Percentiles rank a stretch among this genome's conserved stretches.
phyloP scores from a whole-genome alignment of 805 yeast genomes.

The Metschnikowia dekortorum region DNA sequence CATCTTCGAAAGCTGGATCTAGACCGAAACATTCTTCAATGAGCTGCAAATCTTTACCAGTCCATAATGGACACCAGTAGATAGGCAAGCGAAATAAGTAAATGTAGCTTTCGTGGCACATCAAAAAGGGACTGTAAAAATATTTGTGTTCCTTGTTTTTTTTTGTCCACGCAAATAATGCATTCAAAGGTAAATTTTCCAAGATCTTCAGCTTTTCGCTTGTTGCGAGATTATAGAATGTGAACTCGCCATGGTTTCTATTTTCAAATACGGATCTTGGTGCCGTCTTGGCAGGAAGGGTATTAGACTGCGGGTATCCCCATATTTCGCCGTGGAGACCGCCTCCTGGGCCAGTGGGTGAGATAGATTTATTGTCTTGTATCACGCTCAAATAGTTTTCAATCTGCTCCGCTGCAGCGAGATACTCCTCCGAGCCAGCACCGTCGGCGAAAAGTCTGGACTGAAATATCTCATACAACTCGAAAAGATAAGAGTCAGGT shows the following conservation, averaged over 20 bases:
- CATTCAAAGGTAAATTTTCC: conserved; percentile 7
- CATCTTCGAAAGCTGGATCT: conserved; percentile 22
- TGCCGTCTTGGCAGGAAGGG: not conserved
- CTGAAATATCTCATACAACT: conserved; percentile 30
- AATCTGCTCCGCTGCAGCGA: not conserved
- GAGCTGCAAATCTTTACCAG: conserved; percentile 20
- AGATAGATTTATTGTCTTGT: not conserved
- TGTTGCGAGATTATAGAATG: conserved; percentile 2
- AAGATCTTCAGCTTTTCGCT: not conserved
- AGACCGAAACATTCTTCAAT: conserved; percentile 25
- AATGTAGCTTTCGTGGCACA: conserved; percentile 20
- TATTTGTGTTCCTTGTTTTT: conserved; percentile 18
- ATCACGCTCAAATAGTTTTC: not conserved
- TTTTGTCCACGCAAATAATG: conserved; percentile 12
- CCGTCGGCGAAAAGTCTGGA: conserved; percentile 17
- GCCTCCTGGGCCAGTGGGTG: not conserved
- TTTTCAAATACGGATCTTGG: conserved; percentile 8
- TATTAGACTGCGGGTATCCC: not conserved
- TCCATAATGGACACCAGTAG: conserved; percentile 38
- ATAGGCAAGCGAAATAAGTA: conserved; percentile 33
- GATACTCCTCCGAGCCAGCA: conserved; percentile 3
- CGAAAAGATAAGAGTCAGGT: conserved; percentile 27
- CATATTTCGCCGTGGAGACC: not conserved
- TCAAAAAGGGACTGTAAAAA: conserved; percentile 25
- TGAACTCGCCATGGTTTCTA: conserved; percentile 13